phyloP scores from a whole-genome alignment of 2,329 filamentous ascomycete genomes.

The Arachnomyces sp. region DNA sequence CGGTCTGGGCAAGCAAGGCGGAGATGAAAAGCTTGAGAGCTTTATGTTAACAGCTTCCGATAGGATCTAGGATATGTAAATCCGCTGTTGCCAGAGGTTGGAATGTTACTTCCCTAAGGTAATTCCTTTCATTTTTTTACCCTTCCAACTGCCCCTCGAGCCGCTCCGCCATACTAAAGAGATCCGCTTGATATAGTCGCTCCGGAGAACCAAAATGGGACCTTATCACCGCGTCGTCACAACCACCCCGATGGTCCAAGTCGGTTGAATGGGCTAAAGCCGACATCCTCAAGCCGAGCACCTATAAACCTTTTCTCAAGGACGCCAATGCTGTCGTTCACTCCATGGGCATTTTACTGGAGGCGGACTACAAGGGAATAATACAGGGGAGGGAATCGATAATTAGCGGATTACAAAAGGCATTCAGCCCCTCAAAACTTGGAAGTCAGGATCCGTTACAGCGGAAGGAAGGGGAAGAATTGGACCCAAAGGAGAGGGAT shows the following conservation, averaged over 20 bases:
- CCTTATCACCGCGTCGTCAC: conserved; percentile 61
- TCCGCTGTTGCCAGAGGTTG: conserved; percentile 77
- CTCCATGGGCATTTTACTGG: conserved; percentile 89
- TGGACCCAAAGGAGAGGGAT: conserved; percentile 59
- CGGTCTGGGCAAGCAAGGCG: too few species aligned
- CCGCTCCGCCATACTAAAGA: neutral
- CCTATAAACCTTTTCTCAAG: conserved; percentile 69
- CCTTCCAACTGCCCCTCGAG: conserved; percentile 9
- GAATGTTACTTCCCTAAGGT: conserved; percentile 91
- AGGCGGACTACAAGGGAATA: conserved; percentile 95
- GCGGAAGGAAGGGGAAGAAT: conserved; percentile 49
- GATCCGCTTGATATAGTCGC: conserved; percentile 50
- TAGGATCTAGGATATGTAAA: conserved; percentile 77
- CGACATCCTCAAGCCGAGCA: conserved; percentile 74
- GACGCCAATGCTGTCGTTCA: conserved; percentile 82
- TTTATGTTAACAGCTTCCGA: conserved; percentile 1
- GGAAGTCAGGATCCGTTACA: conserved; percentile 64
- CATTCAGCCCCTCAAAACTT: conserved; percentile 61
- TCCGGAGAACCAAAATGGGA: conserved; percentile 87
- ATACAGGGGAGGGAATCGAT: conserved; percentile 76
- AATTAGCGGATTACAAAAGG: conserved; percentile 67
- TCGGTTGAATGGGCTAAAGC: conserved; percentile 81
- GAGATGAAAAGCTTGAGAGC: neutral
- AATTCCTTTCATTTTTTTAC: conserved; percentile 18
- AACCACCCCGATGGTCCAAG: conserved; percentile 71